These are phyloP conservation scores for Ustilago sp. DNA, from an alignment of 1,284 basidiomycete genomes.

Conservation along the genomic window DNA sequence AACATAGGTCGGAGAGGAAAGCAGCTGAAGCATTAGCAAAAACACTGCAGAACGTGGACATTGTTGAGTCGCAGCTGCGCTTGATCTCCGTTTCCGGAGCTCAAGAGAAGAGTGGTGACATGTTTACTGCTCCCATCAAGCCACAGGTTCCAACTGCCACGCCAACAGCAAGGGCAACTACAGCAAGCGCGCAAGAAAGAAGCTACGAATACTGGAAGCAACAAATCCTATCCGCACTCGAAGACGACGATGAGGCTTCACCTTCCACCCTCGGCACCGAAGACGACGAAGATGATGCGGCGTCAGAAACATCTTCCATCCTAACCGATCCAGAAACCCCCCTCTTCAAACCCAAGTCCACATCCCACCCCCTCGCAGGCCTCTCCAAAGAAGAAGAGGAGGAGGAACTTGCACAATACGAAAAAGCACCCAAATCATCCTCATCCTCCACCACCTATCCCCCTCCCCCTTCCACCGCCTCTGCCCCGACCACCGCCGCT, in stretches of 20 bases:
- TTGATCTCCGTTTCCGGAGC: conserved; percentile 15
- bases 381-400: conserved; percentile 11
- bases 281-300: conserved; percentile 11
- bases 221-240: conserved; percentile 17
- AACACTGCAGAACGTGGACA: conserved; percentile 30
- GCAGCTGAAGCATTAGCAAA: conserved; percentile 16
- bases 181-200: background rate
- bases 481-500: background rate
- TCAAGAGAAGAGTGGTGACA: background rate
- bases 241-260: conserved; percentile 11
- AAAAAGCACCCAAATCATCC: conserved; percentile 5
- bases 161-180: background rate
- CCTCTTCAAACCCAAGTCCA: background rate
- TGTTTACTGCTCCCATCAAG: conserved; percentile 29
- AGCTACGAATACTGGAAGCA: conserved; percentile 34
- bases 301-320: conserved; percentile 33
- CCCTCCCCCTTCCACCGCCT: background rate
- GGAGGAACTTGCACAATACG: conserved; percentile 31
- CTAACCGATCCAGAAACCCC: conserved; percentile 44
- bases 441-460: conserved; percentile 1
- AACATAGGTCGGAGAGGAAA: background rate
- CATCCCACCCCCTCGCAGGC: conserved; percentile 14
- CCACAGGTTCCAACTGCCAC: background rate
- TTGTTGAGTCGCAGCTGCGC: conserved; percentile 28
- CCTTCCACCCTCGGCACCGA: conserved; percentile 9